phyloP scores from a whole-genome alignment of 2,329 filamentous ascomycete genomes.

The Ilyonectria sp. region DNA sequence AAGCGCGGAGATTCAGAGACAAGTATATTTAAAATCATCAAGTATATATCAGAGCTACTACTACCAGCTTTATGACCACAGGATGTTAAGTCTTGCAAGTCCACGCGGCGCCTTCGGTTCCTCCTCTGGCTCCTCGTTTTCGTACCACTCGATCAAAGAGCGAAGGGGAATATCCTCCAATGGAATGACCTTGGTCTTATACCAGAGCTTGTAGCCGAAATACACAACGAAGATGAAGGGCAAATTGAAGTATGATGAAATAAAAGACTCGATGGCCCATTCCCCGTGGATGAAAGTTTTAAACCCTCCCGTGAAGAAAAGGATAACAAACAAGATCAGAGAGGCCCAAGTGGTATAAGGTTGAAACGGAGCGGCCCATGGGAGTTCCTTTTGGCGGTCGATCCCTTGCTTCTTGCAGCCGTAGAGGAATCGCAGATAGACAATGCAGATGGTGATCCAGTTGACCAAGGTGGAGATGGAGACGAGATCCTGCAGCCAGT shows the following conservation, averaged over 20 bases:
- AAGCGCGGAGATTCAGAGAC: not conserved
- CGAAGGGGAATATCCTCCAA: not conserved
- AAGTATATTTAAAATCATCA: not conserved
- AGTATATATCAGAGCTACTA: not conserved
- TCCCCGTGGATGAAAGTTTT: not conserved
- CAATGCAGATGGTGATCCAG: conserved; percentile 14
- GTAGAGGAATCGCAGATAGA: conserved; percentile 12
- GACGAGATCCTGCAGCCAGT: conserved; percentile 12
- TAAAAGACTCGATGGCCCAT: not conserved
- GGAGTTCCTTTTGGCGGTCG: not conserved
- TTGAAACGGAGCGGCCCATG: conserved; percentile 1
- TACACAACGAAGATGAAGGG: not conserved
- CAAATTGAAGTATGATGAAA: not conserved
- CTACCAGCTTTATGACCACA: not conserved
- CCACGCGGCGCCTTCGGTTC: conserved; percentile 1
- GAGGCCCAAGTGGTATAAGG: conserved; percentile 3
- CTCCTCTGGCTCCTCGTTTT: not conserved
- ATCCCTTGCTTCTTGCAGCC: conserved; percentile 4
- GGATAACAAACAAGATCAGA: not conserved
- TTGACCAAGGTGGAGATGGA: conserved; percentile 5
- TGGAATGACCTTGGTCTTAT: conserved; percentile 1
- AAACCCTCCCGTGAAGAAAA: conserved; percentile 1
- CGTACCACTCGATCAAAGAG: not conserved
- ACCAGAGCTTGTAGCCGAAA: conserved; percentile 3
- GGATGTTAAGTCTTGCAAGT: not conserved